A percentile compares a stretch with the other conserved stretches of the same genome.
Evolutionary conservation across 345 rosid species (phyloP).

Genomic region (Toxicodendron radicans): DNA sequence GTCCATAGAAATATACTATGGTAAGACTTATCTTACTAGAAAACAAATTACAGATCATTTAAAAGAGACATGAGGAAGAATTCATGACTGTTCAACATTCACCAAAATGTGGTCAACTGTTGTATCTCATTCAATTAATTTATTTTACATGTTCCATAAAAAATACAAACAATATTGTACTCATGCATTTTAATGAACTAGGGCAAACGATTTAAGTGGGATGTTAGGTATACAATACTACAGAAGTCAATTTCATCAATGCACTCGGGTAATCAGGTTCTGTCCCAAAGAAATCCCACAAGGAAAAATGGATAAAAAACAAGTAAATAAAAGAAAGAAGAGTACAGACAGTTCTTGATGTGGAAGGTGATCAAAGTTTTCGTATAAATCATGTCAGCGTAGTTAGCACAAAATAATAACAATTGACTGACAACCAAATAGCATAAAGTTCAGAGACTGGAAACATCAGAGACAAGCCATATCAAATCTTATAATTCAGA

Average conservation of each 20-base stretch:
- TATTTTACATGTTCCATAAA: background rate
- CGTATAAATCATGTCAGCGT: background rate
- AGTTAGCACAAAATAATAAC: background rate
- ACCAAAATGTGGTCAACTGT: background rate
- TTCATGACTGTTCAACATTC: background rate
- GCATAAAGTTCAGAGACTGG: background rate
- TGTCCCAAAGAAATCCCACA: background rate
- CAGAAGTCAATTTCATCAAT: background rate
- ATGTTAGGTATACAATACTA: background rate
- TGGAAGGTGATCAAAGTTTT: background rate
- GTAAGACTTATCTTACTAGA: background rate
- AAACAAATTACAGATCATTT: too few species aligned
- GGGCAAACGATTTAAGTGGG: background rate
- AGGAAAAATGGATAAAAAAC: background rate
- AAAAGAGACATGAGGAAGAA: too few species aligned
- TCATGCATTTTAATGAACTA: background rate
- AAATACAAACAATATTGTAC: background rate
- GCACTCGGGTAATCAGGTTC: background rate
- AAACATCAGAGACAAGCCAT: background rate
- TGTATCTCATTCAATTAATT: background rate
- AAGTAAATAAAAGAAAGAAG: background rate
- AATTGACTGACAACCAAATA: background rate
- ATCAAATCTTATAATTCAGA: background rate
- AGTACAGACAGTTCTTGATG: background rate
- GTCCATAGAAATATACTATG: background rate